Evolutionary conservation across 805 yeast species (phyloP).

Genomic region (Barnettozyma wickerhamii): DNA sequence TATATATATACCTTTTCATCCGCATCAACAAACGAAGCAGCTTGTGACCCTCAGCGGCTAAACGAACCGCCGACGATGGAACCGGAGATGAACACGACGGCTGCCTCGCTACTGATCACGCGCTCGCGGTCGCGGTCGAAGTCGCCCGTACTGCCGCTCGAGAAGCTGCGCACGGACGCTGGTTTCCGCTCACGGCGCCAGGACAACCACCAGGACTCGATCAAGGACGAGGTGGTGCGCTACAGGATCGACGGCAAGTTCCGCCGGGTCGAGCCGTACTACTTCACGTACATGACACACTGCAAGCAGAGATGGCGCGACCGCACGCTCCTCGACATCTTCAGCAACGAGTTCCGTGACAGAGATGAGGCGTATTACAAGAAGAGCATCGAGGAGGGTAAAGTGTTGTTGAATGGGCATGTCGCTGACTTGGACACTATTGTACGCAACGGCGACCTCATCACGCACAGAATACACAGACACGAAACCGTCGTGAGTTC

Average conservation of each 20-base stretch:
- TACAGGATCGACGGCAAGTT: constrained; percentile 56
- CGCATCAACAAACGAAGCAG: too few relatives aligned
- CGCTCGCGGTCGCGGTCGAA: constrained; percentile 10
- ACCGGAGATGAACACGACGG: not conserved
- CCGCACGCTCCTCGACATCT: constrained; percentile 73
- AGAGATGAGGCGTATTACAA: constrained; percentile 62
- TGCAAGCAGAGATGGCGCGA: constrained; percentile 93
- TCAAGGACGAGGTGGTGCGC: constrained; percentile 41
- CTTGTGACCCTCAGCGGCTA: too few relatives aligned
- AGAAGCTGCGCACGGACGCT: constrained; percentile 16
- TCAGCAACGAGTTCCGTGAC: constrained; percentile 81
- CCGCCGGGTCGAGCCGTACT: constrained; percentile 79
- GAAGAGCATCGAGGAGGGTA: constrained; percentile 52
- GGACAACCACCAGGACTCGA: constrained; percentile 15
- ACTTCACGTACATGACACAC: constrained; percentile 80
- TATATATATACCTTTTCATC: too few relatives aligned
- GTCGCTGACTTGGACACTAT: constrained; percentile 61
- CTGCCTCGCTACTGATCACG: constrained; percentile 5
- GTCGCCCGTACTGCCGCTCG: constrained; percentile 7
- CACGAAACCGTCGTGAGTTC: constrained; percentile 65
- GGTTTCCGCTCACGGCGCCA: constrained; percentile 22
- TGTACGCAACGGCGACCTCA: constrained; percentile 77
- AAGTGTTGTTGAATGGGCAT: constrained; percentile 66
- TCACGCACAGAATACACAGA: constrained; percentile 71
- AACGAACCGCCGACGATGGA: not conserved